phyloP scores from a whole-genome alignment of 805 yeast genomes.

The Kazachstania kunashirensis region DNA sequence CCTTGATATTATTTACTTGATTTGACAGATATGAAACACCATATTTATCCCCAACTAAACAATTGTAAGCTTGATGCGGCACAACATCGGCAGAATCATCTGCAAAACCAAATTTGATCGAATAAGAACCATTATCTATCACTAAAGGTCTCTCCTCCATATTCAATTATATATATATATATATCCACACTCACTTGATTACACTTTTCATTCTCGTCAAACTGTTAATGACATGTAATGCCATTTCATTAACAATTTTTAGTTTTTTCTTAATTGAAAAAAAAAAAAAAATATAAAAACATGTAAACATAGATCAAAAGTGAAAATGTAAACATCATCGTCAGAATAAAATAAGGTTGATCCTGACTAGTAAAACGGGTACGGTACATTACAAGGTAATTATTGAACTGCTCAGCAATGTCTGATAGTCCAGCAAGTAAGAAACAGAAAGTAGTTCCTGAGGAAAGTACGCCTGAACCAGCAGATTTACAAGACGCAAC shows the following conservation, averaged over 20 bases:
- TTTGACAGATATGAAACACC: slow-evolving; percentile 67
- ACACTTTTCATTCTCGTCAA: too few species aligned
- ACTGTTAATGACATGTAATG: too few species aligned
- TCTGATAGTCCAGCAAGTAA: slow-evolving; percentile 17
- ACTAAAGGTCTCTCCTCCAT: slow-evolving; percentile 36
- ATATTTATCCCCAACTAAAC: slow-evolving; percentile 66
- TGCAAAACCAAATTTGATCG: slow-evolving; percentile 56
- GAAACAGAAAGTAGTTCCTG: slow-evolving; percentile 10
- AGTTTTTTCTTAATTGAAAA: too few species aligned
- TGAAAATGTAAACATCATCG: too few species aligned
- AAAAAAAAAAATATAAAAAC: too few species aligned
- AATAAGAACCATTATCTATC: slow-evolving; percentile 85
- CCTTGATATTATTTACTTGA: slow-evolving; percentile 51
- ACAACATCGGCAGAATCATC: slow-evolving; percentile 24
- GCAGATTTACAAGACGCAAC: neutral
- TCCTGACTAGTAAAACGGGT: too few species aligned
- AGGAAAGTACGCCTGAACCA: slow-evolving; percentile 1
- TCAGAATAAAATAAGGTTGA: too few species aligned
- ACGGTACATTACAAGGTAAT: too few species aligned
- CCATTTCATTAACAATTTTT: too few species aligned
- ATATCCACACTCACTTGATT: too few species aligned
- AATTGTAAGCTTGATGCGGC: slow-evolving; percentile 54
- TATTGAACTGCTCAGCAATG: neutral
- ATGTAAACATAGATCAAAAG: too few species aligned
- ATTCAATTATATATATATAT: too few species aligned